Percentiles rank a stretch among this genome's conserved stretches.
Conservation (phyloP, 192 early-diverging fungal species). For the Spinellus fusiger region DNA sequence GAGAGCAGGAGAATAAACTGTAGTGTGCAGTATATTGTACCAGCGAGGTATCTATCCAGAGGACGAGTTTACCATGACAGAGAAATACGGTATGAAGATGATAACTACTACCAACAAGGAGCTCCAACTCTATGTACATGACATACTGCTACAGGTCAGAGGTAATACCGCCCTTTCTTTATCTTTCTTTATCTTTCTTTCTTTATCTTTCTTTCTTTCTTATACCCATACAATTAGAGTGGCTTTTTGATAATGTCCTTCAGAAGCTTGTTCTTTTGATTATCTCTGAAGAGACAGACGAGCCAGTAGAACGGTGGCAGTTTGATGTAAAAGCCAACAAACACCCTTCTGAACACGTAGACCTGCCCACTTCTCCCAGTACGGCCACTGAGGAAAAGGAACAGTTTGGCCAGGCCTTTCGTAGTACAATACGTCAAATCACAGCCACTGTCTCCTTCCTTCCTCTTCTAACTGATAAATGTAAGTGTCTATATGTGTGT, state of each 20-base stretch:
- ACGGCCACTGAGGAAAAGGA: neutral
- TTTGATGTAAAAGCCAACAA: constrained; percentile 81
- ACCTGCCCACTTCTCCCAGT: too few relatives aligned
- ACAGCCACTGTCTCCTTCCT: constrained; percentile 86
- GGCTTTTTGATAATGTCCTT: constrained; percentile 69
- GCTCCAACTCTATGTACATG: constrained; percentile 66
- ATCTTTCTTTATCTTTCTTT: neutral
- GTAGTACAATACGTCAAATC: constrained; percentile 88
- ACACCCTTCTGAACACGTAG: too few relatives aligned
- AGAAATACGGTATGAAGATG: constrained; percentile 84
- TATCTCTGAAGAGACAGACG: constrained; percentile 73
- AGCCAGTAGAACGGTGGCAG: constrained; percentile 90
- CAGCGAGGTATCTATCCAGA: constrained; percentile 92
- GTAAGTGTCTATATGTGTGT: too few relatives aligned
- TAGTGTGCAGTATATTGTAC: constrained; percentile 74
- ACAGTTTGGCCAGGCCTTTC: constrained; percentile 58
- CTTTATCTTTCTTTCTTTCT: neutral
- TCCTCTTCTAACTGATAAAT: constrained; percentile 80
- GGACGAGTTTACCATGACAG: constrained; percentile 80
- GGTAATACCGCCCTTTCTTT: constrained; percentile 36
- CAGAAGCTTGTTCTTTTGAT: constrained; percentile 85
- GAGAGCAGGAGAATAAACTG: too few relatives aligned
- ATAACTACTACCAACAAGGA: constrained; percentile 70
- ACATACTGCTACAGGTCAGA: constrained; percentile 76
- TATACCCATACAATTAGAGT: too few relatives aligned